Evolutionary conservation across 495 filamentous ascomycete genomes (phyloP).

Genomic region (Penicillium soppii): DNA sequence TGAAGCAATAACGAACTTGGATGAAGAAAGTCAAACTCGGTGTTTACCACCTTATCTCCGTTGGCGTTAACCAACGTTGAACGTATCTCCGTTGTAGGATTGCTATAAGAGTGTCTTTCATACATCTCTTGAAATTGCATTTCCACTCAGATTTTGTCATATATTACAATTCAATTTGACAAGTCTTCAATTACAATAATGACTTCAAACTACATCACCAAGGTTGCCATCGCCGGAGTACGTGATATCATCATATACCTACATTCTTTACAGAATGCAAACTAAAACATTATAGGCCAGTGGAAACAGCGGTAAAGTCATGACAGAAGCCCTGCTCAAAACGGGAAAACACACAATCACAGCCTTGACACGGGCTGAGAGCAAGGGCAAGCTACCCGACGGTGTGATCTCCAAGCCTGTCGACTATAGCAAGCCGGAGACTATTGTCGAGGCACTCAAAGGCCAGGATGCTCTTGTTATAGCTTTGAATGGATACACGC

Average conservation of each 20-base stretch:
- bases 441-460: conserved; percentile 46
- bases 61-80: too few species aligned
- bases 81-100: too few species aligned
- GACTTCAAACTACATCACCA: conserved; percentile 15
- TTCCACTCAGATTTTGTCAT: too few species aligned
- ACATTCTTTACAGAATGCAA: not conserved
- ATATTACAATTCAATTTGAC: too few species aligned
- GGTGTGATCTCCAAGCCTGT: conserved; percentile 43
- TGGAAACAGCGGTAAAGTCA: conserved; percentile 55
- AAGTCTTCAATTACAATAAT: not conserved
- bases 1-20: too few species aligned
- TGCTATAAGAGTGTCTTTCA: too few species aligned
- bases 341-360: conserved; percentile 53
- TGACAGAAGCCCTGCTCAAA: conserved; percentile 49
- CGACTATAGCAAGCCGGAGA: conserved; percentile 46
- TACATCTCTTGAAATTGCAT: too few species aligned
- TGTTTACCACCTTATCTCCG: too few species aligned
- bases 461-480: conserved; percentile 62
- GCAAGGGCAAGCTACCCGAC: conserved; percentile 35
- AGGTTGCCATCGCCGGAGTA: conserved; percentile 17
- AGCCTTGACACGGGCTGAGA: conserved; percentile 48
- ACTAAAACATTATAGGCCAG: conserved; percentile 45
- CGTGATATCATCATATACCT: not conserved
- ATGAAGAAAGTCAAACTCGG: too few species aligned
- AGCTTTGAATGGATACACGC: conserved; percentile 44